These are phyloP conservation scores for Dactylella cylindrospora DNA, from an alignment of 2,329 filamentous ascomycete genomes.

Conservation along the genomic window DNA sequence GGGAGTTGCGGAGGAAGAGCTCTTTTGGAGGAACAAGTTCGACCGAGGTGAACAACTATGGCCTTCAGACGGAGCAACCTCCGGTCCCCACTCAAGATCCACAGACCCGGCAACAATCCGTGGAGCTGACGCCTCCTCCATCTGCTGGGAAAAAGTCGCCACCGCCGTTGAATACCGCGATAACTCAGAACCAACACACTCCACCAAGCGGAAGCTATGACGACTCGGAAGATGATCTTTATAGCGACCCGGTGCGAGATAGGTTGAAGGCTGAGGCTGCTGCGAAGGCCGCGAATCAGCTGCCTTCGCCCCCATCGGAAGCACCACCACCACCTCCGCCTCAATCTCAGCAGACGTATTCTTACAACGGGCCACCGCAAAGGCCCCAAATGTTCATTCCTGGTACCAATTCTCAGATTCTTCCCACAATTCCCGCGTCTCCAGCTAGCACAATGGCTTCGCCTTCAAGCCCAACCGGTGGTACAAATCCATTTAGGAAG, in stretches of 20 bases:
- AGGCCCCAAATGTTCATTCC: constrained; percentile 39
- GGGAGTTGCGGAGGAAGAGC: constrained; percentile 31
- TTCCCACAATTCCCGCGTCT: constrained; percentile 35
- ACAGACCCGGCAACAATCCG: constrained; percentile 15
- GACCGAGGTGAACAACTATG: constrained; percentile 30
- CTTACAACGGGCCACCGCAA: constrained; percentile 18
- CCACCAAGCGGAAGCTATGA: constrained; percentile 28
- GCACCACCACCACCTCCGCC: neutral
- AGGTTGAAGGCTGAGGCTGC: constrained; percentile 32
- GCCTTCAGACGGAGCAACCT: constrained; percentile 20
- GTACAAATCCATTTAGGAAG: constrained; percentile 37
- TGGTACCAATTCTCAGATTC: constrained; percentile 37
- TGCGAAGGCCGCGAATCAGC: constrained; percentile 4
- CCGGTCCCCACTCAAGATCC: constrained; percentile 14
- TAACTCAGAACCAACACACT: constrained; percentile 29
- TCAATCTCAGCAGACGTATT: neutral
- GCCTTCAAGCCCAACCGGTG: constrained; percentile 22
- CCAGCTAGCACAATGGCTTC: constrained; percentile 30
- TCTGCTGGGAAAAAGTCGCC: constrained; percentile 41
- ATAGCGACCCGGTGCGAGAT: constrained; percentile 32
- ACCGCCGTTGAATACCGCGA: constrained; percentile 12
- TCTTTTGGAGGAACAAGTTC: constrained; percentile 36
- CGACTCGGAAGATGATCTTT: constrained; percentile 32
- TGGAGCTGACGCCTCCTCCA: constrained; percentile 31
- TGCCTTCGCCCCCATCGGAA: constrained; percentile 4